Base-by-base conservation (phyloP, 2,329 filamentous ascomycete genomes). In the Pseudonectria foliicola region DNA sequence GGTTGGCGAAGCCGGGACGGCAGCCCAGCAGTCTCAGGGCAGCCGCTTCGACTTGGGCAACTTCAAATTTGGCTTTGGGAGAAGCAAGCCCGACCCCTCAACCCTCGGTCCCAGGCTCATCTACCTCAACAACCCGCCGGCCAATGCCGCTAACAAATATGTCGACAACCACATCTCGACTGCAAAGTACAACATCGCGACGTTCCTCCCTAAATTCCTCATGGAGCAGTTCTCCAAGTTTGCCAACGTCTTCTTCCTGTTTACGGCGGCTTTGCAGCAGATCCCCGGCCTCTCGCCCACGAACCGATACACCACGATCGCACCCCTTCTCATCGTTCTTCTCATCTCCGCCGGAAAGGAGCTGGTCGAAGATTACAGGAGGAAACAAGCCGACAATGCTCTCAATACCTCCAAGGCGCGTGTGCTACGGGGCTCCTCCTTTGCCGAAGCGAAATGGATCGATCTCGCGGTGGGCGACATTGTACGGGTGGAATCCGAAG, bases 191-290 rank as follows among this genome's bases (percentile, higher is more conserved):
- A 98, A 96, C 60, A 53, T 87, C 55, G 72, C 85, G 35, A 95
- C 88, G 13, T 98, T 98, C 61, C 58, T 96, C 13, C 92, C 92
- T 33, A 98, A 98, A 63, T 98, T 98, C 64, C 71, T 98, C 37
- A 88, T 90, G 60, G 92, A 98, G 62, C 92, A 98, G 60, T 98
- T 98, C 66, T 95, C 89, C 42, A 98, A 95, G 70, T 95, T 95
- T 63, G 92, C 92, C 69, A 98, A 98, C 64, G 65, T 98, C 55
- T 98, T 98, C 71, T 98, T 98, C 83, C 76, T 98, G 59, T 96
- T 98, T 62, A 98, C 92, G 25, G 89, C 92, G 12, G 81, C 78
- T 27, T 68, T 98, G 29, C 92, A 98, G 67, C 92, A 98, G 61
- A 95, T 98, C 42, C 92, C 92, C 14, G 82, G 84, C 46, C 82